Evolutionary conservation across 257 asterid genomes (phyloP).

Genomic region (Solanum lycopersicoides): DNA sequence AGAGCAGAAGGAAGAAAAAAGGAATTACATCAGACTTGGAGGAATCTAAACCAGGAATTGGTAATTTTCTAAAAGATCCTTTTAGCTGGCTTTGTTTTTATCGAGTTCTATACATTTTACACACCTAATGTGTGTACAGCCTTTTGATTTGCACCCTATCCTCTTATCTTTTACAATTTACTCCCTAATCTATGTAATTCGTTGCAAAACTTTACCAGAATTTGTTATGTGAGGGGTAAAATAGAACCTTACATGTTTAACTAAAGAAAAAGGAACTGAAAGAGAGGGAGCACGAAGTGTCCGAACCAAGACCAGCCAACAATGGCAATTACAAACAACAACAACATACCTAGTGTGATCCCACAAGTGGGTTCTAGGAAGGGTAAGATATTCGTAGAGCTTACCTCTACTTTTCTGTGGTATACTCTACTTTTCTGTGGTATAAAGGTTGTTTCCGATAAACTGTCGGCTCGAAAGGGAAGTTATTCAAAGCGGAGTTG

Average conservation of each 20-base stretch:
- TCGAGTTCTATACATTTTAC: not conserved
- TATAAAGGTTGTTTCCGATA: not conserved
- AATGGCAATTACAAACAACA: not conserved
- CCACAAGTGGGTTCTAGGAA: not conserved
- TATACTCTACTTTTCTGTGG: not conserved
- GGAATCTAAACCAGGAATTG: conserved; percentile 27
- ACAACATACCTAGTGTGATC: not conserved
- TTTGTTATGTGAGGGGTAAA: not conserved
- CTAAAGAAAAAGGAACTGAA: not conserved
- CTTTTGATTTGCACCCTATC: not conserved
- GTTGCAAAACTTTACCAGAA: not conserved
- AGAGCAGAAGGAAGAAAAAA: not conserved
- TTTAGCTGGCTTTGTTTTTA: not conserved
- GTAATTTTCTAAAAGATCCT: conserved; percentile 25
- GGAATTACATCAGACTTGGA: not conserved
- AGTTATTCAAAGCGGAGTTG: not conserved
- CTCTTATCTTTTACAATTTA: not conserved
- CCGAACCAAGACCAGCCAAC: not conserved
- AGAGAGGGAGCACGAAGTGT: not conserved
- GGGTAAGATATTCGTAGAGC: not conserved
- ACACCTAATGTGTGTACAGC: not conserved
- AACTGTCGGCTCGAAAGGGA: not conserved
- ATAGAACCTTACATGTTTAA: not conserved
- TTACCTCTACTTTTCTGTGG: not conserved
- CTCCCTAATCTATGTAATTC: not conserved